Conservation (phyloP, 331 rosid genomes). For the Malus hybrid region DNA sequence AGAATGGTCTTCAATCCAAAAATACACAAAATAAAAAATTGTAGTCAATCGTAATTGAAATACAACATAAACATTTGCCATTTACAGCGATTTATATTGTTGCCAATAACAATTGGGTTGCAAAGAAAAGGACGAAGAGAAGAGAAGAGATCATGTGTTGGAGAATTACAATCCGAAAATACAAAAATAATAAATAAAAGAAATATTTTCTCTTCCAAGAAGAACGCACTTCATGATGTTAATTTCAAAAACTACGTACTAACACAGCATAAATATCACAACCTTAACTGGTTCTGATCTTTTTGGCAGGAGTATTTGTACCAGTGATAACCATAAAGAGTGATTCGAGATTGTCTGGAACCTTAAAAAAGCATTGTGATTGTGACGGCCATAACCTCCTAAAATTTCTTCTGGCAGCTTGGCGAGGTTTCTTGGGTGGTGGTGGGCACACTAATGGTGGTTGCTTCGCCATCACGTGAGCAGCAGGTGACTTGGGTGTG, state of each 20-base stretch:
- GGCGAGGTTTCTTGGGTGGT: slow-evolving; percentile 53
- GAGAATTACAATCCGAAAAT: background rate
- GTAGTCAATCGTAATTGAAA: background rate
- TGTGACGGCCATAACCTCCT: slow-evolving; percentile 13
- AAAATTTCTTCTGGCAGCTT: slow-evolving; percentile 1
- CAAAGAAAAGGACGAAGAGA: background rate
- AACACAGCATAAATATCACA: background rate
- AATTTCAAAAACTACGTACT: background rate
- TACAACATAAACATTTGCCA: background rate
- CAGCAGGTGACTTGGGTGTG: slow-evolving; percentile 36
- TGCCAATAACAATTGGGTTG: background rate
- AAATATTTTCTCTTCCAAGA: background rate
- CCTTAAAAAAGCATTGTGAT: slow-evolving; percentile 21
- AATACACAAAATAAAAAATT: background rate
- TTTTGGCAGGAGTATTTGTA: slow-evolving; percentile 20
- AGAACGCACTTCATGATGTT: background rate
- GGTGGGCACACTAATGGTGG: slow-evolving; percentile 45
- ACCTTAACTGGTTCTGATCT: slow-evolving; percentile 1
- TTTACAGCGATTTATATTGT: background rate
- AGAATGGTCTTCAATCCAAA: background rate
- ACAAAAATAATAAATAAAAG: background rate
- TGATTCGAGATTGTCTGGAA: slow-evolving; percentile 42
- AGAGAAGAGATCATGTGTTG: background rate
- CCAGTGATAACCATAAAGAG: slow-evolving; percentile 13
- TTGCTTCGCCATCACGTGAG: slow-evolving; percentile 12